Evolutionary conservation across 257 asterid genomes (phyloP).

Genomic region (Nicotiana otophora): DNA sequence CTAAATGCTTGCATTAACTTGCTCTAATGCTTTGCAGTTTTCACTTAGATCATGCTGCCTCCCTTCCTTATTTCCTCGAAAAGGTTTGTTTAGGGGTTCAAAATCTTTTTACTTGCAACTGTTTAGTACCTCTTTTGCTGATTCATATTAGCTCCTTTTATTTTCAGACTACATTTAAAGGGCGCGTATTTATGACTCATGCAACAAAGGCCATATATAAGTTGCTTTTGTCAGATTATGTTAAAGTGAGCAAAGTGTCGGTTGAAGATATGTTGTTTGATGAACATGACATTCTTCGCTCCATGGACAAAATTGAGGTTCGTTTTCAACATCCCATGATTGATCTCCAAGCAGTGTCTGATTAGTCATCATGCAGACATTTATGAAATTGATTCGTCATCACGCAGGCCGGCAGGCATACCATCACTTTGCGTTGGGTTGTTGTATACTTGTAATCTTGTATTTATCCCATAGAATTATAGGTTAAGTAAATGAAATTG

Average conservation of each 20-base stretch:
- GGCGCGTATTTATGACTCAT: conserved; percentile 95
- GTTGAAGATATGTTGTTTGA: conserved; percentile 91
- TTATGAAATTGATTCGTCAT: no score
- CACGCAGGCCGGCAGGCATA: no score
- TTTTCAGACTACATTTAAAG: conserved; percentile 79
- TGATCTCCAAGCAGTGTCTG: not conserved
- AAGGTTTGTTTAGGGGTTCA: conserved; percentile 46
- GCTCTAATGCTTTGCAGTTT: conserved; percentile 50
- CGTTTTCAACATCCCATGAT: conserved; percentile 13
- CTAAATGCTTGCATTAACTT: not conserved
- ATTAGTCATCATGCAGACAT: no score
- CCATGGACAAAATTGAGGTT: conserved; percentile 98
- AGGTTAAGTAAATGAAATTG: no score
- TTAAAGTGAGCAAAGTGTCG: conserved; percentile 97
- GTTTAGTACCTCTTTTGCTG: conserved; percentile 6
- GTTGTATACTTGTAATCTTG: no score
- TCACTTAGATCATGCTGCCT: conserved; percentile 99
- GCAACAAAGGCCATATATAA: conserved; percentile 96
- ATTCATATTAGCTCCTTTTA: conserved; percentile 11
- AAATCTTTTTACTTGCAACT: not conserved
- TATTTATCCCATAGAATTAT: no score
- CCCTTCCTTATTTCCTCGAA: conserved; percentile 94
- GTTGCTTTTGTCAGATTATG: conserved; percentile 84
- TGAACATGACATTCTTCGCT: conserved; percentile 70
- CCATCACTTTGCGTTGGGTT: no score